A percentile compares a stretch with the other conserved stretches of the same genome.
phyloP scores from a whole-genome alignment of 2,329 filamentous ascomycete species.

The Pseudonectria buxi region DNA sequence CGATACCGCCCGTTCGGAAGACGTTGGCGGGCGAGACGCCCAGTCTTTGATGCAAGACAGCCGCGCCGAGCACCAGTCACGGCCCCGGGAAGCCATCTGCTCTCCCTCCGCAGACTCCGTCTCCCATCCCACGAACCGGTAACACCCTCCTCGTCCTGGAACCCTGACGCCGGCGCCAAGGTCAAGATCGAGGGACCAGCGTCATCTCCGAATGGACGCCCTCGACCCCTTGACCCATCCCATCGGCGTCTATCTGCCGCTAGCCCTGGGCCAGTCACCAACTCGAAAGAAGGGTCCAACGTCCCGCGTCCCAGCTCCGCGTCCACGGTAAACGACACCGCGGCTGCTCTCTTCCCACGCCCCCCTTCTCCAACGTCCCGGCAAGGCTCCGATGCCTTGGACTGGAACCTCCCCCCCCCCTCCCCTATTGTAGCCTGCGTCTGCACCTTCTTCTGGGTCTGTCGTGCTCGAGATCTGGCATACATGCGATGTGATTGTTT shows the following conservation, averaged over 20 bases:
- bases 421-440: background rate
- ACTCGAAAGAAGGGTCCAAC: background rate
- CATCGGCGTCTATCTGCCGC: background rate
- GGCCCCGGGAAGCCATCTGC: too few relatives aligned
- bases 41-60: too few relatives aligned
- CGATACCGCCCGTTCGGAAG: too few relatives aligned
- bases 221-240: background rate
- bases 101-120: too few relatives aligned
- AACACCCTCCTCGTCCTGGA: too few relatives aligned
- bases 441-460: background rate
- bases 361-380: too few relatives aligned
- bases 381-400: too few relatives aligned
- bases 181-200: background rate
- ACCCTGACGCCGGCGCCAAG: background rate
- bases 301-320: background rate
- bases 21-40: too few relatives aligned
- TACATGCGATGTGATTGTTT: slow-evolving; percentile 8
- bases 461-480: background rate
- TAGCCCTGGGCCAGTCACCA: background rate
- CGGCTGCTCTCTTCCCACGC: too few relatives aligned
- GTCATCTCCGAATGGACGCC: background rate
- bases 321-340: background rate
- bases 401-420: too few relatives aligned
- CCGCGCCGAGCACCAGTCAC: too few relatives aligned
- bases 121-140: too few relatives aligned